phyloP scores from a whole-genome alignment of 495 filamentous ascomycete genomes.

The Cercophora samala region DNA sequence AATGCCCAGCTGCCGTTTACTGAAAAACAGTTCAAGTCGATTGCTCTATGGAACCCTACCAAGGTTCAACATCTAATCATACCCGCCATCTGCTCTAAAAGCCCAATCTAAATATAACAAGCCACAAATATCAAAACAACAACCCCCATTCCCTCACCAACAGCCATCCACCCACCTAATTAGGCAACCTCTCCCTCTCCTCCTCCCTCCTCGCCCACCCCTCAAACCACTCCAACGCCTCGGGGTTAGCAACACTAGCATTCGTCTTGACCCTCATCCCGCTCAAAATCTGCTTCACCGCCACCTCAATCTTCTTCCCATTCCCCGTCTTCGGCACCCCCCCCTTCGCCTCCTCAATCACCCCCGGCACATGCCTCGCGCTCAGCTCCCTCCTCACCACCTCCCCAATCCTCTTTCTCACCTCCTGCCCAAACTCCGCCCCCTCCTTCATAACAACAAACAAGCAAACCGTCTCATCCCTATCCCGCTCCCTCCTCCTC shows the following conservation, averaged over 20 bases:
- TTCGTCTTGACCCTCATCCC: conserved; percentile 80
- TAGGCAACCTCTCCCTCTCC: conserved; percentile 19
- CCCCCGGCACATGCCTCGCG: conserved; percentile 77
- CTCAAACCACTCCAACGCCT: conserved; percentile 80
- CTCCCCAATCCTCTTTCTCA: conserved; percentile 58
- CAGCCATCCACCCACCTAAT: conserved; percentile 7
- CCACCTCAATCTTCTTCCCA: conserved; percentile 92
- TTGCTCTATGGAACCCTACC: no score
- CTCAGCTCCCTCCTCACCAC: conserved; percentile 71
- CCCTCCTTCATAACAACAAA: conserved; percentile 73
- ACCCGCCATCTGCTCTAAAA: no score
- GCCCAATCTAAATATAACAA: no score
- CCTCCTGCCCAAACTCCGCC: conserved; percentile 43
- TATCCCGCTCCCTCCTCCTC: conserved; percentile 64
- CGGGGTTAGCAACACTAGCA: conserved; percentile 80
- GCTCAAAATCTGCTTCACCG: conserved; percentile 91
- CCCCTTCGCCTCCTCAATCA: conserved; percentile 66
- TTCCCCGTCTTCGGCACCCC: conserved; percentile 88
- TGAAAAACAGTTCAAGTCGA: no score
- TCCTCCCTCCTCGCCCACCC: conserved; percentile 55
- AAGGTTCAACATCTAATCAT: no score
- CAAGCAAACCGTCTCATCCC: conserved; percentile 80
- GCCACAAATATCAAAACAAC: no score
- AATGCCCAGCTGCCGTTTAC: no score
- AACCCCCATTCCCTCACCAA: no score